These are phyloP conservation scores for Xylaria sp. DNA, from an alignment of 2,329 filamentous ascomycete species.

Conservation along the genomic window DNA sequence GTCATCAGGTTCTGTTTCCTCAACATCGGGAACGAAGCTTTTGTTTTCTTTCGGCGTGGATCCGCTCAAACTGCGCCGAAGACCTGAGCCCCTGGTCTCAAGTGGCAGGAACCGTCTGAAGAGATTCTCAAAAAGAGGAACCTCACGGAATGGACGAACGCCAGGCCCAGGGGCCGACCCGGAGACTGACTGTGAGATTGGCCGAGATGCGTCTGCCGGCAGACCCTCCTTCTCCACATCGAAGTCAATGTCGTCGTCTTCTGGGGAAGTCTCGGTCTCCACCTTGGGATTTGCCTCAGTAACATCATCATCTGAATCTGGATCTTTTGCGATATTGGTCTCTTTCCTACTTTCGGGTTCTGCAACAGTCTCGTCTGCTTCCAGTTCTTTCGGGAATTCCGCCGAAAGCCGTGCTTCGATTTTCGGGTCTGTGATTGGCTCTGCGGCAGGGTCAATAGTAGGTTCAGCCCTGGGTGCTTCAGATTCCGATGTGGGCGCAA, in stretches of 20 bases:
- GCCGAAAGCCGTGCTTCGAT: neutral
- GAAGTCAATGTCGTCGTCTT: neutral
- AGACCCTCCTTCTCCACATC: neutral
- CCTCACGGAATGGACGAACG: too few relatives aligned
- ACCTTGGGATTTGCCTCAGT: neutral
- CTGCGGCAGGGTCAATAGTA: neutral
- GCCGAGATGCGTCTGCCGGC: neutral
- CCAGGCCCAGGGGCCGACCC: too few relatives aligned
- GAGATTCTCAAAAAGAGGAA: too few relatives aligned
- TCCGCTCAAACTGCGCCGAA: constrained; percentile 7
- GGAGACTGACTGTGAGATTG: neutral
- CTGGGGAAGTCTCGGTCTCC: too few relatives aligned
- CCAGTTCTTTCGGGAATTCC: neutral
- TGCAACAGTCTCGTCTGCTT: neutral
- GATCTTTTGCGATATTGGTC: neutral
- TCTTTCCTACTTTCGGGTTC: neutral
- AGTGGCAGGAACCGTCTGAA: neutral
- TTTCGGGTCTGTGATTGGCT: neutral
- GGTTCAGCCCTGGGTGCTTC: neutral
- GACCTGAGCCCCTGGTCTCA: constrained; percentile 4
- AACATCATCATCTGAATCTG: neutral
- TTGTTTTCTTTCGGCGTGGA: constrained; percentile 26
- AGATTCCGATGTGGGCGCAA: neutral
- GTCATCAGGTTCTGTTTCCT: constrained; percentile 13
- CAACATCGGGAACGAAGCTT: constrained; percentile 22